A percentile compares a stretch with the other conserved stretches of the same genome.
Evolutionary conservation across 1,284 basidiomycete genomes (phyloP).

Genomic region (Trichosporon faecale): DNA sequence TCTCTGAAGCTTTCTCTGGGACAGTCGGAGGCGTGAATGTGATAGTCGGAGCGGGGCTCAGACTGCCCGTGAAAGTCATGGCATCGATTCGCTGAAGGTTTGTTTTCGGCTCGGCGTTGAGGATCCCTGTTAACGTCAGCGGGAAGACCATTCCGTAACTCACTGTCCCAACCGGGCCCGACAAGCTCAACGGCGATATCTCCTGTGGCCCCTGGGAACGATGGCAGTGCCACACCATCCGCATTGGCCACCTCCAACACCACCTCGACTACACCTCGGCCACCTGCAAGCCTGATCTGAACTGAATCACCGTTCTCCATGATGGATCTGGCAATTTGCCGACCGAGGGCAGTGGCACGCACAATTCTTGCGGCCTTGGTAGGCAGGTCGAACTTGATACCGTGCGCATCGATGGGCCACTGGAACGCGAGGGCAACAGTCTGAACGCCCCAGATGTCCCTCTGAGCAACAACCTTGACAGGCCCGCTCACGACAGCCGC

Average conservation of each 20-base stretch:
- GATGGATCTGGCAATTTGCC: background rate
- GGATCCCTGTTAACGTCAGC: constrained; percentile 21
- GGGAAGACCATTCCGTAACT: constrained; percentile 15
- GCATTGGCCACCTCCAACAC: constrained; percentile 28
- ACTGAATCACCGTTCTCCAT: background rate
- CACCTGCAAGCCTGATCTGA: constrained; percentile 11
- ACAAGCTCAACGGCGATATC: constrained; percentile 30
- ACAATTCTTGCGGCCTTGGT: constrained; percentile 22
- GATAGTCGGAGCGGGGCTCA: constrained; percentile 12
- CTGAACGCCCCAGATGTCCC: constrained; percentile 30
- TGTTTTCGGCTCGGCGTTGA: constrained; percentile 16
- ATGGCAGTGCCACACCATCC: constrained; percentile 28
- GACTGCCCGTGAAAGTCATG: constrained; percentile 18
- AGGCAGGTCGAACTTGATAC: constrained; percentile 24
- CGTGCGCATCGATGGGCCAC: constrained; percentile 30
- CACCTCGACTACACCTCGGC: constrained; percentile 27
- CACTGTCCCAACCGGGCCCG: constrained; percentile 36
- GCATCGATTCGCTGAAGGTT: constrained; percentile 17
- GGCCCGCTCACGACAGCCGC: constrained; percentile 25
- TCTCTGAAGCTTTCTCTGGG: background rate
- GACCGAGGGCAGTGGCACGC: constrained; percentile 23
- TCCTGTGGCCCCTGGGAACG: constrained; percentile 24
- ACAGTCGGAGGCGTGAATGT: constrained; percentile 11
- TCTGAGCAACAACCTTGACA: constrained; percentile 26
- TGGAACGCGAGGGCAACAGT: constrained; percentile 26